A percentile compares a stretch with the other conserved stretches of the same genome.
Evolutionary conservation across 805 yeast genomes (phyloP).

Genomic region (Candida sanyiensis): DNA sequence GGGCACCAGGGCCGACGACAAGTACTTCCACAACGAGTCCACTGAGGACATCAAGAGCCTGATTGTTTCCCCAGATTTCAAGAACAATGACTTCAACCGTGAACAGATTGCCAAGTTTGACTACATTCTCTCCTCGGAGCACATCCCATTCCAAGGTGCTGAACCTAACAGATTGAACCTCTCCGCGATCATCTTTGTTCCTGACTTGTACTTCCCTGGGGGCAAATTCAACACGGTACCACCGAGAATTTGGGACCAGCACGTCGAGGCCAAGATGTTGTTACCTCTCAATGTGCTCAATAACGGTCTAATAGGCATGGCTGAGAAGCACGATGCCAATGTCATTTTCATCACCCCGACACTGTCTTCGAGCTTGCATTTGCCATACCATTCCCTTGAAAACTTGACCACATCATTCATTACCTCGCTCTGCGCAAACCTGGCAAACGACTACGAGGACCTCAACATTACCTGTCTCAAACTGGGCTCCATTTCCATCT

Average conservation of each 20-base stretch:
- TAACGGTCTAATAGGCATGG: slow-evolving; percentile 49
- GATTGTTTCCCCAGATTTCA: slow-evolving; percentile 41
- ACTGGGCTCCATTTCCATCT: slow-evolving; percentile 42
- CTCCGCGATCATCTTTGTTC: slow-evolving; percentile 63
- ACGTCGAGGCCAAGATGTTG: slow-evolving; percentile 39
- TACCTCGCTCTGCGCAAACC: slow-evolving; percentile 30
- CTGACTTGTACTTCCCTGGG: slow-evolving; percentile 60
- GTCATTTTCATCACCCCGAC: slow-evolving; percentile 49
- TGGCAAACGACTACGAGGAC: slow-evolving; percentile 35
- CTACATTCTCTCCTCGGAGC: slow-evolving; percentile 45
- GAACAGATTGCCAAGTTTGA: slow-evolving; percentile 45
- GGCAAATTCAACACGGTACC: slow-evolving; percentile 62
- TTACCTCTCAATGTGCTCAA: slow-evolving; percentile 47
- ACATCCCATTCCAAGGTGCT: slow-evolving; percentile 54
- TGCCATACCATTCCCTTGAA: slow-evolving; percentile 65
- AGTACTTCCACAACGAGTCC: slow-evolving; percentile 50
- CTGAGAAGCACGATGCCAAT: slow-evolving; percentile 45
- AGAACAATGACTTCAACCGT: slow-evolving; percentile 35
- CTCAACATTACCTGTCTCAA: slow-evolving; percentile 39
- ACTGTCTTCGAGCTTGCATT: slow-evolving; percentile 45
- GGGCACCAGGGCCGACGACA: slow-evolving; percentile 29
- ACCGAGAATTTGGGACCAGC: slow-evolving; percentile 44
- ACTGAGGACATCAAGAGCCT: slow-evolving; percentile 67
- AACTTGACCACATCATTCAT: slow-evolving; percentile 45
- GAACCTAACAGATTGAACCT: slow-evolving; percentile 49